phyloP scores from a whole-genome alignment of 768 basidiomycete species.

The Mrakia hoshinonis region DNA sequence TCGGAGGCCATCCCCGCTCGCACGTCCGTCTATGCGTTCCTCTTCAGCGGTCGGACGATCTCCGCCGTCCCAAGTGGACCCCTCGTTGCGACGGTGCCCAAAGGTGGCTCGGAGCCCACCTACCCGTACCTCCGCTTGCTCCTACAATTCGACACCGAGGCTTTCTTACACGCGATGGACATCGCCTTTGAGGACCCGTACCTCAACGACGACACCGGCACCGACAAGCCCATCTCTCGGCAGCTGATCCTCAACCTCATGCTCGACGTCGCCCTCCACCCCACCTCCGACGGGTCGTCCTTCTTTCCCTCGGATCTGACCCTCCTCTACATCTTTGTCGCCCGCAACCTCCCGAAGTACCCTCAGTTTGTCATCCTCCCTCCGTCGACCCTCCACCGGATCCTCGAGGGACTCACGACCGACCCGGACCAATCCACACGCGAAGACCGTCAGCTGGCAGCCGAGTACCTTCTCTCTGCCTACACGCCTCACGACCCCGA shows the following conservation, averaged over 20 bases:
- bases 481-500: constrained; percentile 75
- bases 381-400: constrained; percentile 58
- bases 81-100: constrained; percentile 60
- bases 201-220: constrained; percentile 64
- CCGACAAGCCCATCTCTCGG: constrained; percentile 54
- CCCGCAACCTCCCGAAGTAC: constrained; percentile 94
- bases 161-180: constrained; percentile 85
- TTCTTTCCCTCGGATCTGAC: constrained; percentile 59
- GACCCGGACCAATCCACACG: constrained; percentile 67
- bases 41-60: constrained; percentile 83
- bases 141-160: constrained; percentile 82
- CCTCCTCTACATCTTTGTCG: constrained; percentile 89
- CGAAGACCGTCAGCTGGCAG: constrained; percentile 90
- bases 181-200: constrained; percentile 89
- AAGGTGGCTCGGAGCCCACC: constrained; percentile 53
- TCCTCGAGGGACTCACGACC: constrained; percentile 67
- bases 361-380: constrained; percentile 69
- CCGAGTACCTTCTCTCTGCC: constrained; percentile 82
- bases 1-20: constrained; percentile 64
- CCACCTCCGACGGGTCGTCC: constrained; percentile 39
- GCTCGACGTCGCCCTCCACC: constrained; percentile 75
- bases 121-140: constrained; percentile 82
- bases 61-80: constrained; percentile 62
- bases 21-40: constrained; percentile 63
- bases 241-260: constrained; percentile 75